phyloP scores from a whole-genome alignment of 2,329 filamentous ascomycete genomes.

The Beauveria rudraprayagi region DNA sequence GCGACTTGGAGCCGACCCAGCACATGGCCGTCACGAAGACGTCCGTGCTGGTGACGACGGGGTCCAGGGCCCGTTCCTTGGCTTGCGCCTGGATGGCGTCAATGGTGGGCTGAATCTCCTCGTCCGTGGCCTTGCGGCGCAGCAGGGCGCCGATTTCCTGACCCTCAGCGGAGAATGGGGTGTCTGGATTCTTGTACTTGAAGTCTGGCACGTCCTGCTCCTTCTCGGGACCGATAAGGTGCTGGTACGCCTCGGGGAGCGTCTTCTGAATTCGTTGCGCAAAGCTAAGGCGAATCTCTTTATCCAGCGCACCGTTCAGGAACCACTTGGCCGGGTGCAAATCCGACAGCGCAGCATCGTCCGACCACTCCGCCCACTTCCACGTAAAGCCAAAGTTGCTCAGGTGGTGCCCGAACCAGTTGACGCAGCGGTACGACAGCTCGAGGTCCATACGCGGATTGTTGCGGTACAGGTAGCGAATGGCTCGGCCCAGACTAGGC shows the following conservation, averaged over 20 bases:
- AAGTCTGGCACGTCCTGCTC: slow-evolving; percentile 95
- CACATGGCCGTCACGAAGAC: slow-evolving; percentile 91
- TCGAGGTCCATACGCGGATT: slow-evolving; percentile 79
- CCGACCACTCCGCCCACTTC: slow-evolving; percentile 98
- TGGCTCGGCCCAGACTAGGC: slow-evolving; percentile 85
- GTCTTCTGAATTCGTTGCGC: slow-evolving; percentile 94
- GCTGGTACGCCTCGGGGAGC: slow-evolving; percentile 73
- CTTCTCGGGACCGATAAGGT: slow-evolving; percentile 74
- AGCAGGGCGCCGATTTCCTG: slow-evolving; percentile 72
- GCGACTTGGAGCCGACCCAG: slow-evolving; percentile 87
- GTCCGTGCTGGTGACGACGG: slow-evolving; percentile 80
- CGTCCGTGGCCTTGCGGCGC: slow-evolving; percentile 74
- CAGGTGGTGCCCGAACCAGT: slow-evolving; percentile 96
- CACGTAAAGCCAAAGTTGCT: slow-evolving; percentile 99
- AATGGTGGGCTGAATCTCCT: slow-evolving; percentile 77
- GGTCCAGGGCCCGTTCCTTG: slow-evolving; percentile 61
- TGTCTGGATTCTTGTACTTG: slow-evolving; percentile 73
- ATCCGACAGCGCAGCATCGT: slow-evolving; percentile 69
- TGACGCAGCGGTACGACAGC: slow-evolving; percentile 76
- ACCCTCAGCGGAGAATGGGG: slow-evolving; percentile 78
- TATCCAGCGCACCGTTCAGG: slow-evolving; percentile 82
- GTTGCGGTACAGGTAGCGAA: slow-evolving; percentile 82
- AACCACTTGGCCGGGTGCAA: slow-evolving; percentile 89
- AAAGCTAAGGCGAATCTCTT: slow-evolving; percentile 94
- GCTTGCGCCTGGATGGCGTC: slow-evolving; percentile 76